Evolutionary conservation across 2,329 filamentous ascomycete species (phyloP).

Genomic region (Harringtonia lauricola): DNA sequence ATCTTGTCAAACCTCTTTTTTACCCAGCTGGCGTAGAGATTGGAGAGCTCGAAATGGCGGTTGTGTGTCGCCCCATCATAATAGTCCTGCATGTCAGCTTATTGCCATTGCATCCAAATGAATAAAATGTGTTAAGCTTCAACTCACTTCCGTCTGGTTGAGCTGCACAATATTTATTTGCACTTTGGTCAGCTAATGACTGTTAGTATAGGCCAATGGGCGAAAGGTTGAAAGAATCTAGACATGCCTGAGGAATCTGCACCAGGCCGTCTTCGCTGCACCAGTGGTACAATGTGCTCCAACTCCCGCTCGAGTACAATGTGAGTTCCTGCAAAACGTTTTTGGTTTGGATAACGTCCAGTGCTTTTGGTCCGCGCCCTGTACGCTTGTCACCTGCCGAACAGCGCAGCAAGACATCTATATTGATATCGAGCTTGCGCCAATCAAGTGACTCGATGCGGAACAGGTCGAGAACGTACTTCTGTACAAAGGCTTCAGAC

Average conservation of each 20-base stretch:
- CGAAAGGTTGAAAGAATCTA: too few species aligned
- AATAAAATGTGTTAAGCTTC: background rate
- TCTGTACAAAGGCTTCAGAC: constrained; percentile 2
- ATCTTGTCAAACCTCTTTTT: too few species aligned
- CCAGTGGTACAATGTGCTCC: constrained; percentile 7
- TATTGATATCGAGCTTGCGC: constrained; percentile 7
- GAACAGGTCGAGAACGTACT: constrained; percentile 3
- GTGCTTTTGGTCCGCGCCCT: too few species aligned
- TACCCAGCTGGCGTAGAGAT: background rate
- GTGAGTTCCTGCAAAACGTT: too few species aligned
- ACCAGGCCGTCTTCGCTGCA: constrained; percentile 1
- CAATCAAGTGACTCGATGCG: constrained; percentile 5
- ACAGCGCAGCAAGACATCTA: constrained; percentile 1
- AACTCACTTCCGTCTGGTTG: too few species aligned
- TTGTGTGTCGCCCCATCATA: background rate
- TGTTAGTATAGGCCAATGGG: too few species aligned
- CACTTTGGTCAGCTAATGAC: background rate
- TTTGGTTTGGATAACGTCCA: too few species aligned
- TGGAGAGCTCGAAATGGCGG: background rate
- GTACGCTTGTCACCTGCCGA: too few species aligned
- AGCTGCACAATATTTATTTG: constrained; percentile 1
- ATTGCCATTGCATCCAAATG: background rate
- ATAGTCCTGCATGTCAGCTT: too few species aligned
- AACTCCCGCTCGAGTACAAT: constrained; percentile 6
- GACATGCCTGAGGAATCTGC: background rate